Evolutionary conservation across 352 stramenopile genomes (phyloP).

Genomic region (Phytophthora tentaculata): DNA sequence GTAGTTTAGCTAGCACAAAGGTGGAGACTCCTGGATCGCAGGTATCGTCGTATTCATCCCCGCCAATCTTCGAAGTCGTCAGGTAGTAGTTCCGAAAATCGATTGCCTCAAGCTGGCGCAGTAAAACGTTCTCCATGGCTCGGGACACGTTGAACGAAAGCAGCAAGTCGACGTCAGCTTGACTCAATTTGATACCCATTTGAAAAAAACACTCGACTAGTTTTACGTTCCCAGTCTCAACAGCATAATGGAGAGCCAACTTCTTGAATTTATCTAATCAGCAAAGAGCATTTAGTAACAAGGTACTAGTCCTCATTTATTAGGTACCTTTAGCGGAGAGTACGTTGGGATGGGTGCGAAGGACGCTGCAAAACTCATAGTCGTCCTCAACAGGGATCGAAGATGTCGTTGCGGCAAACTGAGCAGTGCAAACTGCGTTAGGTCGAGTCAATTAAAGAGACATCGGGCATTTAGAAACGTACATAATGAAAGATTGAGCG

Average conservation of each 20-base stretch:
- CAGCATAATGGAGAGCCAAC: conserved; percentile 58
- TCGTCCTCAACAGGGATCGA: conserved; percentile 23
- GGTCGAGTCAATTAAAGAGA: not conserved
- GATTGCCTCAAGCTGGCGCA: conserved; percentile 45
- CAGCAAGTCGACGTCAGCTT: conserved; percentile 48
- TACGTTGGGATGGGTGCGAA: conserved; percentile 34
- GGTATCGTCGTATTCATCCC: not conserved
- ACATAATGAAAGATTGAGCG: conserved; percentile 74
- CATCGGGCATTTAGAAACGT: not conserved
- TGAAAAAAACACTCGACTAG: conserved; percentile 48
- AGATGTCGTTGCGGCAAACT: conserved; percentile 28
- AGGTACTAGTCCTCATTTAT: not conserved
- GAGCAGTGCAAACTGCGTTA: conserved; percentile 2
- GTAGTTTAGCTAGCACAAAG: conserved; percentile 44
- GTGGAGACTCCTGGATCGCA: conserved; percentile 46
- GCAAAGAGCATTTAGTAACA: not conserved
- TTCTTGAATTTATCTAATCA: conserved; percentile 48
- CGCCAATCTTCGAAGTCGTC: not conserved
- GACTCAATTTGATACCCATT: conserved; percentile 34
- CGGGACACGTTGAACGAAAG: conserved; percentile 31
- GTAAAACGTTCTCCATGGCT: conserved; percentile 38
- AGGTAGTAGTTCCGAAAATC: conserved; percentile 40
- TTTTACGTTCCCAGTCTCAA: conserved; percentile 41
- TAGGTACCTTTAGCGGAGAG: conserved; percentile 38
- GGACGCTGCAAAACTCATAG: conserved; percentile 31